Conservation (phyloP, 2,329 filamentous ascomycete genomes). For the Colletotrichum lupini region DNA sequence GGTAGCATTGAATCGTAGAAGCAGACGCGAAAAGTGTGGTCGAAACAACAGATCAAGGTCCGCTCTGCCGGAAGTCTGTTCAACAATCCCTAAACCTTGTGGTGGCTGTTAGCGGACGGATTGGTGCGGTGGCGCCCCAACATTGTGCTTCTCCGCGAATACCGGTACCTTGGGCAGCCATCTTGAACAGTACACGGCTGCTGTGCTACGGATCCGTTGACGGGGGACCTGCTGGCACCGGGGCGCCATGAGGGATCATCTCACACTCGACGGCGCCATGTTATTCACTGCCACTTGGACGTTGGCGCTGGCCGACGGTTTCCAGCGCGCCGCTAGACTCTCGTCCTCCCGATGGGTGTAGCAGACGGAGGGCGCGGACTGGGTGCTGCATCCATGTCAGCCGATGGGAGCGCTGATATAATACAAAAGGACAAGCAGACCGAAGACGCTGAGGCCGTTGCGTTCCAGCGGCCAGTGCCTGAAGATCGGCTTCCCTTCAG, state of each 20-base stretch:
- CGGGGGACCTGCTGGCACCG: background rate
- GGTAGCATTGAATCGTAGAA: background rate
- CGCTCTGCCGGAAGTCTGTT: background rate
- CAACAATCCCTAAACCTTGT: conserved; percentile 15
- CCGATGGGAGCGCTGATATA: conserved; percentile 1
- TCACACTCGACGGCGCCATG: background rate
- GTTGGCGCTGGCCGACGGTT: conserved; percentile 11
- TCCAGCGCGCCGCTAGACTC: conserved; percentile 1
- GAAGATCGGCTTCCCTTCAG: background rate
- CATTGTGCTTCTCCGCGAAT: background rate
- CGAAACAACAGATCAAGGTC: conserved; percentile 7
- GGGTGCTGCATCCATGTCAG: background rate
- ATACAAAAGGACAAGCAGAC: background rate
- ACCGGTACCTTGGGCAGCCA: background rate
- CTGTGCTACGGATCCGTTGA: background rate
- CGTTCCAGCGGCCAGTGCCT: background rate
- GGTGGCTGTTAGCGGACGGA: background rate
- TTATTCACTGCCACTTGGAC: background rate
- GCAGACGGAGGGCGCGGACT: background rate
- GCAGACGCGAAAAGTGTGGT: background rate
- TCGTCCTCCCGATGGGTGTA: background rate
- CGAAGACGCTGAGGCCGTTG: background rate
- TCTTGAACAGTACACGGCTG: background rate
- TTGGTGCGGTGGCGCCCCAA: conserved; percentile 8
- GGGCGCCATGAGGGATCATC: background rate